Base-by-base conservation (phyloP, 2,329 filamentous ascomycete species). In the Podosphaera fusca region DNA sequence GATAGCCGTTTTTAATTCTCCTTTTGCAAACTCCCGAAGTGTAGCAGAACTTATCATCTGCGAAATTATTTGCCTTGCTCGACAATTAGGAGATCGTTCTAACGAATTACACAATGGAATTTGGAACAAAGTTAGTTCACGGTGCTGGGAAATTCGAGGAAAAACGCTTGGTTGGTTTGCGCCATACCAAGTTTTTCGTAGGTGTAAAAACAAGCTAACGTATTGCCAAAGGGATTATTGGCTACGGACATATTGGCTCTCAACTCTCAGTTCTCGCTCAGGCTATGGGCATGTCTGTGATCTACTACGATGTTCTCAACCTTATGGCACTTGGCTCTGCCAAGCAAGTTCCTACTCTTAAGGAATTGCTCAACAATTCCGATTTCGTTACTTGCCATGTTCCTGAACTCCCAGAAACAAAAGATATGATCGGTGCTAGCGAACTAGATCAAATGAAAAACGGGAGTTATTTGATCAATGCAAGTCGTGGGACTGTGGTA, bases 1-100 rank as follows among this genome's bases (percentile, higher is more conserved):
- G 63, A 95, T 96, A 68, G 88, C 89, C 40, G 92, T 98, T 61
- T 98, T 98, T 80, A 98, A 98, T 73, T 96, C 92, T 51, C 92
- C 92, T 1, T 98, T 98, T 72, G 89, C 86, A 72, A 98, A 98
- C 73, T 96, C 90, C 7, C 84, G 92, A 69, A 94, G 87, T 68
- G 92, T 98, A 55, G 92, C 92, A 58, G 92, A 98, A 74, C 76
- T 96, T 58, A 88, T 96, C 64, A 95, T 98, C 68, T 84, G 76
- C 56, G 90, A 95, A 71, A 89, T 98, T 67, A 95, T 98, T 66
- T 75, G 77, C 45, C 81, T 98, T 56, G 92, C 92, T 30, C 84
- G 92, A 59, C 92, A 98, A 71, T 76, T 98, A 38, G 84, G 87
- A 60, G 92, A 98, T 70, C 86, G 92, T 64, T 95, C 87, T 60